Base-by-base conservation (phyloP, 2,329 filamentous ascomycete species). In the Trichoderma atrobrunneum region DNA sequence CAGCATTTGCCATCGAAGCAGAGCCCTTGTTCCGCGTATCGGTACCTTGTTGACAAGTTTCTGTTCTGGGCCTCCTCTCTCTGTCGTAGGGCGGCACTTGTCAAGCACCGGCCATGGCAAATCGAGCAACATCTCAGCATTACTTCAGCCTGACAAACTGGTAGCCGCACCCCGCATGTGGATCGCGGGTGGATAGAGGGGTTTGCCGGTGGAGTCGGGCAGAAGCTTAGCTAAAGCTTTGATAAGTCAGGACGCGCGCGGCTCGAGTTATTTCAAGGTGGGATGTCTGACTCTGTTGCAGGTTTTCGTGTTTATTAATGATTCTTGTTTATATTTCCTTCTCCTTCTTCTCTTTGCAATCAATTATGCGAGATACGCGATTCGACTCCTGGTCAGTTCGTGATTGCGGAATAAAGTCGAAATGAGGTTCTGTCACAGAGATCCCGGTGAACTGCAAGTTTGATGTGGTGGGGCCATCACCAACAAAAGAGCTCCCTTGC, bases 91-190 rank as follows among this genome's bases (percentile, higher is more conserved):
- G 48, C 48, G 48, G 21, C 48, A 54, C n/a, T 54, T 54, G 11
- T 3, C 48, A 54, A 54, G 48, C 54, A 30, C 7, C 14, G 26
- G 14, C n/a, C 21, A 14, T 54, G 43, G 8, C 30, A 56, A 59
- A 24, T 5, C 34, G 18, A 24, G 12, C 43, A 48, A 62, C 14
- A 51, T 57, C 34, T 68, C 64, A 72, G 71, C 64, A 79, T 79
- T 78, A 79, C 77, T 76, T 71, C 73, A 79, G 74, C 76, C 77
- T 79, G 78, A 79, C 78, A 79, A 79, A 79, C 43, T 43, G 36
- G 36, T 36, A 21, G 57, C 12, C 32, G 30, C 57, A 63, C 63
- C 71, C 71, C 71, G 59, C 71, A 62, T 63, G 43, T 63, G 71
- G 70, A 30, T 16, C 57, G 28, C 30, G 18, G 18, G n/a, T 24